Evolutionary conservation across 495 filamentous ascomycete species (phyloP), one percentile per base, ranked within the genome.

Genomic region (Articulospora tetracladia): DNA sequence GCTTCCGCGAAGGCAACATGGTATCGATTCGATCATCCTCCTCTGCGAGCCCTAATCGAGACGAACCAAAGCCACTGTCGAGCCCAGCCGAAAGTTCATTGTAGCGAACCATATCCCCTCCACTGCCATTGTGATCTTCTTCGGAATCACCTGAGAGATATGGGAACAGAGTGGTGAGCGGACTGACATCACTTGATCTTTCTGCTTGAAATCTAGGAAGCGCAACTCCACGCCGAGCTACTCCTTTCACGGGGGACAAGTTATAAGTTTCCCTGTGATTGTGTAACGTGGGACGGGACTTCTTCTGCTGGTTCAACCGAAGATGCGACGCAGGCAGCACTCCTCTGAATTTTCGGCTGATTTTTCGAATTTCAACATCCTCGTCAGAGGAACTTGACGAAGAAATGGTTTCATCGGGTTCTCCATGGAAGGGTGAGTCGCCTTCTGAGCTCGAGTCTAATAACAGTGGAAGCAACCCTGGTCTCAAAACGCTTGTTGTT

Each of bases 241-340:
- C 57, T 19, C 15, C 17, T 30, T 57, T 60, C 1, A 36, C 27
- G 27, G 66, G 63, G 26, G 61, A 64, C 6, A 57, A 48, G 26
- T 58, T 56, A 8, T 22, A 20, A 54, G 11, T 30, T 12, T 60
- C 67, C 39, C 76, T 66, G 13, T 66, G 68, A 4, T 67, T 65
- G 19, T 49, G 70, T 17, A 70, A 72, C 19, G 59, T 74, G 63
- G 70, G 77, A 67, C 58, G 78, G 65, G 66, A 78, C 65, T n/a
- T 68, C 53, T 25, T 69, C 63, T 59, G 72, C 70, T 54, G 57
- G 64, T 96, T 86, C 39, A 98, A 76, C 62, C 89, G 83, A 47
- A 95, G 78, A 87, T 89, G 96, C 2, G 93, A 97, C 4, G 93
- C 93, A 34, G 93, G 93, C 46, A 98, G 79, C 17, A 97, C 92